Base-by-base conservation (phyloP, 192 early-diverging fungal species). In the Backusella australiensis region DNA sequence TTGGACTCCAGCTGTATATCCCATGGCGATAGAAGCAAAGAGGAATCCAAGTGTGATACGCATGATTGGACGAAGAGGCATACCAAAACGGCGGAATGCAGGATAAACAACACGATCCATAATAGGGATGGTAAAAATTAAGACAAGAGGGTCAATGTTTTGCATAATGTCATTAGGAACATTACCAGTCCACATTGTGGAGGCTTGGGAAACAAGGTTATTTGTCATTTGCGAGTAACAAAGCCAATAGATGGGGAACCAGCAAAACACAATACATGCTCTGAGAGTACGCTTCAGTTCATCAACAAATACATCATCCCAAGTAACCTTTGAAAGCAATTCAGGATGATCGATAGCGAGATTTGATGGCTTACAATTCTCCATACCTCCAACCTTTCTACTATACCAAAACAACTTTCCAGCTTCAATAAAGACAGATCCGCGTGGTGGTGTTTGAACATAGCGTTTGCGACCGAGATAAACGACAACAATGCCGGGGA, bases 181-280 rank as follows among this genome's bases (percentile, higher is more conserved):
- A 59, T 72, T 79, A 21, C 83, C 81, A 49, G 85, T 82, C n/a
- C 81, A 72, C 89, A 92, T 91, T 21, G 85, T 87, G 59, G 81
- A 84, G 23, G 89, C 86, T 76, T 89, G 89, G 19, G 88, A 86
- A 67, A 94, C 81, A 72, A 93, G 77, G 74, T 90, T 91, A 76
- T 84, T 86, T 21, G 79, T 81, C 79, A 91, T 91, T 76, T 93
- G 89, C 38, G 79, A 80, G 76, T 91, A 93, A 66, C 89, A 88
- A 42, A 91, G 85, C 93, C 92, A 94, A 83, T 89, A 94, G 74
- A 94, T 71, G 2, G 91, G 93, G 78, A 81, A 94, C 79, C 87
- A 90, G 41, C 85, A 80, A 78, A 93, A 93, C 34, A 94, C 87
- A 46, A 83, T 81, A 86, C 91, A 92, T 38, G 92, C 90, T 63